Evolutionary conservation across 306 rosid species (phyloP).

Genomic region (Dryas drummondii): DNA sequence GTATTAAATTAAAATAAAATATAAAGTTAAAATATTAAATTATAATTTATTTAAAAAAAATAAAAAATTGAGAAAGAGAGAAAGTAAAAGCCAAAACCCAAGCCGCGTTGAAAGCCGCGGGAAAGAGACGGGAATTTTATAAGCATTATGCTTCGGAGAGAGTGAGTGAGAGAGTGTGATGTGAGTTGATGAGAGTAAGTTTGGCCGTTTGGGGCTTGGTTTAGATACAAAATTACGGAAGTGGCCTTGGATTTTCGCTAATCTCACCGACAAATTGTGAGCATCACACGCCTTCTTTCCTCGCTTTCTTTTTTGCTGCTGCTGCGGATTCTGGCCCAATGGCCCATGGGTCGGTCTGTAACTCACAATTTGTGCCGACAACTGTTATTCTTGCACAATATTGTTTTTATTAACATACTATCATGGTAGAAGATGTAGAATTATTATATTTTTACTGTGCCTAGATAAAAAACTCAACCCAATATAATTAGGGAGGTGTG

Average conservation of each 20-base stretch:
- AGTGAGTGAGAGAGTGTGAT: no score
- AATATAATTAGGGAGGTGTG: no score
- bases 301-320: background rate
- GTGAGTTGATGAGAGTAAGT: background rate
- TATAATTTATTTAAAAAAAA: no score
- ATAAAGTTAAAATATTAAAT: no score
- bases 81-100: conserved; percentile 41
- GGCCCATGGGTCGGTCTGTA: background rate
- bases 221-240: conserved; percentile 20
- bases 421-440: background rate
- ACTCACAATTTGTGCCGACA: background rate
- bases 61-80: background rate
- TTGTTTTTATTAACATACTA: background rate
- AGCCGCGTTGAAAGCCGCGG: conserved; percentile 75
- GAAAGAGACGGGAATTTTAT: conserved; percentile 27
- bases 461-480: no score
- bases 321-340: background rate
- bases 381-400: background rate
- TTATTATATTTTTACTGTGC: no score
- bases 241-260: conserved; percentile 10
- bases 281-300: background rate
- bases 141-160: background rate
- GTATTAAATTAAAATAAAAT: no score
- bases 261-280: conserved; percentile 39
- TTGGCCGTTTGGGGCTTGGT: conserved; percentile 6